Percentiles rank a stretch among this genome's conserved stretches.
These are phyloP conservation scores for Calonectria pseudoreteaudii DNA, from an alignment of 2,329 filamentous ascomycete species.

Conservation along the genomic window DNA sequence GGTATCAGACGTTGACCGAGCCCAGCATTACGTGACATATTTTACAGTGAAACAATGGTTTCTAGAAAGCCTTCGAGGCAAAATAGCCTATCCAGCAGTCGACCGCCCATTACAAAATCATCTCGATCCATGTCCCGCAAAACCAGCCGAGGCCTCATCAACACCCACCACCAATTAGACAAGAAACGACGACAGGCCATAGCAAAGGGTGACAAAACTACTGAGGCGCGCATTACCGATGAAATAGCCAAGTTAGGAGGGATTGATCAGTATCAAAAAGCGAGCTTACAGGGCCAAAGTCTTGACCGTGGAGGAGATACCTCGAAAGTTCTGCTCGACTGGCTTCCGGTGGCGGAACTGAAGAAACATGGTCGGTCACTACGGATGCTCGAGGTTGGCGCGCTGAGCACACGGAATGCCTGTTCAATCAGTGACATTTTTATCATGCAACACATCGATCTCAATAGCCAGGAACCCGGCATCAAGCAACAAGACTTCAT, in stretches of 20 bases:
- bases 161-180: conserved; percentile 73
- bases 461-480: conserved; percentile 84
- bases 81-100: conserved; percentile 61
- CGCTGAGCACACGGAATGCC: conserved; percentile 85
- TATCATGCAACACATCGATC: conserved; percentile 84
- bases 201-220: conserved; percentile 60
- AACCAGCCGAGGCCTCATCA: conserved; percentile 73
- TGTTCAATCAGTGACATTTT: conserved; percentile 81
- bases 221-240: conserved; percentile 59
- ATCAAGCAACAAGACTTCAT: conserved; percentile 96
- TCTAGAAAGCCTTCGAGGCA: conserved; percentile 57
- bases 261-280: conserved; percentile 72
- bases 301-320: conserved; percentile 76
- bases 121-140: conserved; percentile 72
- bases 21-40: neutral
- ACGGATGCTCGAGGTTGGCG: conserved; percentile 88
- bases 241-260: conserved; percentile 71
- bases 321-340: conserved; percentile 72
- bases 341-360: conserved; percentile 58
- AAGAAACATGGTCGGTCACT: conserved; percentile 50
- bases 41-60: conserved; percentile 52
- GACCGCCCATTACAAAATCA: conserved; percentile 67
- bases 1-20: neutral
- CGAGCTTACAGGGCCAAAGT: conserved; percentile 76
- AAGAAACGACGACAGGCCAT: conserved; percentile 70